phyloP scores from a whole-genome alignment of 2,329 filamentous ascomycete genomes.

The Fusarium denticulatum region DNA sequence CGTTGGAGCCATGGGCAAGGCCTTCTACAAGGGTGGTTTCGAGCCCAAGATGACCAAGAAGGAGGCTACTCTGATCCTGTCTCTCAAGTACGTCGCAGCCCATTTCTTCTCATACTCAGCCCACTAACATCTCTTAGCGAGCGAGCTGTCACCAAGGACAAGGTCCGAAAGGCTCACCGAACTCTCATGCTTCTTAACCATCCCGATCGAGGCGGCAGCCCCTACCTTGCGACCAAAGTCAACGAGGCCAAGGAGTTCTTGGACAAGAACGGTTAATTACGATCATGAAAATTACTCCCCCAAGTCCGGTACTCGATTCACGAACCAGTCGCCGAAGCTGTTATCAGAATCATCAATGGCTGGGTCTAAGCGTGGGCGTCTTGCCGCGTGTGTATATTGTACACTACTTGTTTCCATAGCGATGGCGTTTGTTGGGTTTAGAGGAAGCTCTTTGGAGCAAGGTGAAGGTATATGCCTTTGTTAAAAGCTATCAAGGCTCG shows the following conservation, averaged over 20 bases:
- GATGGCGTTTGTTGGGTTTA: constrained; percentile 54
- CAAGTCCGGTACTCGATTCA: not conserved
- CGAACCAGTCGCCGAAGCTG: not conserved
- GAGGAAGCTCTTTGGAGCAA: constrained; percentile 33
- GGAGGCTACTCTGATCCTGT: constrained; percentile 90
- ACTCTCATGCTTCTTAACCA: constrained; percentile 98
- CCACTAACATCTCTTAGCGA: constrained; percentile 67
- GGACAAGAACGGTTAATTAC: constrained; percentile 69
- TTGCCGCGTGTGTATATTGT: constrained; percentile 46
- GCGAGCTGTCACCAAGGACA: constrained; percentile 87
- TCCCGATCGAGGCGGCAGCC: constrained; percentile 94
- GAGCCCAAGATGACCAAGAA: constrained; percentile 92
- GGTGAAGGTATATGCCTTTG: constrained; percentile 32
- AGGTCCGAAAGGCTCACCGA: constrained; percentile 93
- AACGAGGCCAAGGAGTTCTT: constrained; percentile 98
- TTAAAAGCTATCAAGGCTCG: constrained; percentile 33
- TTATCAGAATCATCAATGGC: constrained; percentile 22
- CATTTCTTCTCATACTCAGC: not conserved
- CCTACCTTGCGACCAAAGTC: constrained; percentile 95
- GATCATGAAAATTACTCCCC: constrained; percentile 12
- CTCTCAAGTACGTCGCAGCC: constrained; percentile 74
- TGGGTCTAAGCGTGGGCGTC: constrained; percentile 13
- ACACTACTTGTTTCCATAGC: constrained; percentile 56
- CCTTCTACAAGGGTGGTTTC: constrained; percentile 99
- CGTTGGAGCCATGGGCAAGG: constrained; percentile 82